Base-by-base conservation (phyloP, 1,284 basidiomycete species). In the Pseudozyma hubeiensis region DNA sequence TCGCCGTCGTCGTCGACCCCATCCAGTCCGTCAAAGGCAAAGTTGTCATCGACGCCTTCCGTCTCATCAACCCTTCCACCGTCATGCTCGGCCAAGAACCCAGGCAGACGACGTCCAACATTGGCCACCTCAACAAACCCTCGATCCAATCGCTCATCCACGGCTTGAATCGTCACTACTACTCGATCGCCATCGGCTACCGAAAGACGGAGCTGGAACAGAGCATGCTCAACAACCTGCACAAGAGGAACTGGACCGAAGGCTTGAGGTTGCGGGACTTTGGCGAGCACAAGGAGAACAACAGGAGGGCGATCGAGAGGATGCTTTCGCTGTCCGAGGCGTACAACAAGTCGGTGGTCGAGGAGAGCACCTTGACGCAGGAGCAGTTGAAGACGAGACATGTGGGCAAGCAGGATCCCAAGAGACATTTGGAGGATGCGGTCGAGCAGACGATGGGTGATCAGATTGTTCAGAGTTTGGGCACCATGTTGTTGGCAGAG, bases 31-130 rank as follows among this genome's bases (percentile, higher is more conserved):
- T 99, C 80, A 95, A 98, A 85, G 85, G 85, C 46, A 86, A 86
- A 74, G 97, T 99, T 47, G 97, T 99, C 64, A 98, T 99, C 76
- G 97, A 99, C 86, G 97, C 97, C 7, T 99, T 99, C 89, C 91
- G 97, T 19, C 73, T 85, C n/a, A 82, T 84, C 78, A 82, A 81
- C 74, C 81, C 82, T 4, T 77, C 74, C 17, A 82, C 79, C 1
- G 78, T 82, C 16, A 86, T 93, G 78, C 95, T 97, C 59, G 81
- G 81, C 35, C 91, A 94, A 70, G 97, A 99, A 86, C 93, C 94
- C 16, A 89, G 97, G 33, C 97, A 99, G 85, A 97, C 94, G 55
- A 99, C 97, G 13, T 94, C 93, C 44, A 99, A 99, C 85, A 95
- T 99, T 67, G 97, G 97, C 11, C 96, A 98, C 84, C 92, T 99